phyloP scores from a whole-genome alignment of 208 protist species.

The Leishmania braziliensis region DNA sequence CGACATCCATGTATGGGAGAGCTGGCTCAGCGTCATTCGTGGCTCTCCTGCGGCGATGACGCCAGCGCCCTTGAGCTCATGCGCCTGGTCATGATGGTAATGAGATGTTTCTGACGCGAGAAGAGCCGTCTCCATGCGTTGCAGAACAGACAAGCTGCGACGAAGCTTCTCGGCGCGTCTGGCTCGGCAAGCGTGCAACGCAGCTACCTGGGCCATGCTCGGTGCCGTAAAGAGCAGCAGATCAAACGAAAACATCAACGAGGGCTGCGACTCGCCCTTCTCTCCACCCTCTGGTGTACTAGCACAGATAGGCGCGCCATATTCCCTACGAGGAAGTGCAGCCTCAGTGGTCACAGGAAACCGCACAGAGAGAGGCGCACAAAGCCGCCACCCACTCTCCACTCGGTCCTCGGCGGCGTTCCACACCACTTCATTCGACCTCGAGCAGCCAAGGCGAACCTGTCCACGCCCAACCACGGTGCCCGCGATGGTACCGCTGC shows the following conservation, averaged over 20 bases:
- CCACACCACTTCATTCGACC: conserved; percentile 6
- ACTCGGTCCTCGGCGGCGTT: conserved; percentile 13
- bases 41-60: neutral
- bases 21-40: neutral
- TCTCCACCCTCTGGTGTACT: neutral
- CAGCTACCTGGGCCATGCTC: conserved; percentile 21
- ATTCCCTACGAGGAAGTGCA: neutral
- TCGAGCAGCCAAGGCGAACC: conserved; percentile 4
- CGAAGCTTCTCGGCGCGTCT: conserved; percentile 3
- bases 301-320: neutral
- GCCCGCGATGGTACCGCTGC: neutral
- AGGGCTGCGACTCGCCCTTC: neutral
- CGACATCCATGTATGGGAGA: conserved; percentile 1
- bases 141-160: conserved; percentile 9
- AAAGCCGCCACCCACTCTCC: conserved; percentile 27
- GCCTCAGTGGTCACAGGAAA: conserved; percentile 9
- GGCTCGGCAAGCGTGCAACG: conserved; percentile 9
- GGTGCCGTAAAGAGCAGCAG: conserved; percentile 24
- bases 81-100: neutral
- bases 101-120: neutral
- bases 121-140: conserved; percentile 9
- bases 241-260: conserved; percentile 1
- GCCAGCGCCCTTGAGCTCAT: neutral
- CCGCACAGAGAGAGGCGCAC: conserved; percentile 8
- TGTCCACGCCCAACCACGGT: conserved; percentile 9